These are phyloP conservation scores for Aspergillus taichungensis DNA, from an alignment of 495 filamentous ascomycete genomes.

Conservation along the genomic window DNA sequence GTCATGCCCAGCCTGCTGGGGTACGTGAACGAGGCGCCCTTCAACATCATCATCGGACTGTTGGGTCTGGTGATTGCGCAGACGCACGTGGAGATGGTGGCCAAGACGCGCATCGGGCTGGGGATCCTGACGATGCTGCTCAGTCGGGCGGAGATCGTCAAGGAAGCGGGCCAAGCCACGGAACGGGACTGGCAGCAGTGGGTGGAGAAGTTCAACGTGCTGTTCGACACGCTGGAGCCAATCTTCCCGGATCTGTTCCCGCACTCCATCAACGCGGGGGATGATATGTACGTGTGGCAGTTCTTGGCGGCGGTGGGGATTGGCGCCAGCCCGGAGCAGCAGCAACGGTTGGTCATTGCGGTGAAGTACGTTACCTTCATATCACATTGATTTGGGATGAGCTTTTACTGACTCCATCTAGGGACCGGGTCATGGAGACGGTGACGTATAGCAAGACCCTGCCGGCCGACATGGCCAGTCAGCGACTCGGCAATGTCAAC, in stretches of 20 bases:
- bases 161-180: slow-evolving; percentile 59
- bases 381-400: neutral
- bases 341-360: slow-evolving; percentile 84
- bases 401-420: slow-evolving; percentile 8
- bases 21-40: slow-evolving; percentile 82
- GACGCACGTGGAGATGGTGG: slow-evolving; percentile 67
- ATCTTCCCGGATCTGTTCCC: slow-evolving; percentile 80
- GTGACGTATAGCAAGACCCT: slow-evolving; percentile 78
- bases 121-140: slow-evolving; percentile 91
- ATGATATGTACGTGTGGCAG: slow-evolving; percentile 96
- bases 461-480: slow-evolving; percentile 70
- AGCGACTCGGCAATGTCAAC: slow-evolving; percentile 85
- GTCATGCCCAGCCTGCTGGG: slow-evolving; percentile 85
- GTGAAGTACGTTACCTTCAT: slow-evolving; percentile 62
- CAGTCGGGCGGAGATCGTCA: slow-evolving; percentile 85
- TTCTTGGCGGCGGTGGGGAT: slow-evolving; percentile 92
- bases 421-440: slow-evolving; percentile 95
- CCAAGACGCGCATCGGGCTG: slow-evolving; percentile 75
- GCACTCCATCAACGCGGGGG: slow-evolving; percentile 65
- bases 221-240: slow-evolving; percentile 83
- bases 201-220: slow-evolving; percentile 68
- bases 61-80: slow-evolving; percentile 75
- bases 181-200: slow-evolving; percentile 76
- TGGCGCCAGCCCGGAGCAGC: slow-evolving; percentile 84
- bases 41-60: slow-evolving; percentile 83